Evolutionary conservation across 257 asterid genomes (phyloP).

Genomic region (Linaria vulgaris): DNA sequence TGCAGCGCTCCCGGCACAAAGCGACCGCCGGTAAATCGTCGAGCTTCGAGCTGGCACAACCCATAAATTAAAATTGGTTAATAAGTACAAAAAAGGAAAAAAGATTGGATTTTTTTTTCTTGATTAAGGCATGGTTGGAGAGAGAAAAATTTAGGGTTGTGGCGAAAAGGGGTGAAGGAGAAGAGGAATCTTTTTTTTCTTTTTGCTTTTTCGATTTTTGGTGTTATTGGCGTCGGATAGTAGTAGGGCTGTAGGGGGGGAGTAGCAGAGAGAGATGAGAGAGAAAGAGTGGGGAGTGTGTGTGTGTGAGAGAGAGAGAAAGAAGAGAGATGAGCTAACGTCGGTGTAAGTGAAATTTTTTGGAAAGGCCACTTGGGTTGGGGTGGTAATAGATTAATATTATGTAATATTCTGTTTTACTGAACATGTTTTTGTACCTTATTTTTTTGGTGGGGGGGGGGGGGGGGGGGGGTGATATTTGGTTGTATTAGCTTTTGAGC

Average conservation of each 20-base stretch:
- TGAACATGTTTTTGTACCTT: not conserved
- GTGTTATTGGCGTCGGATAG: conserved; percentile 31
- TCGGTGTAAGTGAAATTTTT: conserved; percentile 14
- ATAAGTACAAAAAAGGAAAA: too few species aligned
- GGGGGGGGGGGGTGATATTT: too few species aligned
- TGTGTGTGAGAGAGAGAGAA: conserved; percentile 22
- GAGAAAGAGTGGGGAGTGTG: conserved; percentile 14
- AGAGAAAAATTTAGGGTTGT: conserved; percentile 33
- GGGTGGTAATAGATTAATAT: not conserved
- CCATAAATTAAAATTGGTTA: conserved; percentile 47
- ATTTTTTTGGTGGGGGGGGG: too few species aligned
- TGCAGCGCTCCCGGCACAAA: conserved; percentile 83
- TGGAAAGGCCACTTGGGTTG: too few species aligned
- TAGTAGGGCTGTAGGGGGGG: conserved; percentile 49
- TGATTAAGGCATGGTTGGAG: conserved; percentile 33
- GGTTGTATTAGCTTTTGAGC: too few species aligned
- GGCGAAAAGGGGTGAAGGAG: conserved; percentile 29
- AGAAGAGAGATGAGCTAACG: conserved; percentile 15
- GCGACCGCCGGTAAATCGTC: conserved; percentile 87
- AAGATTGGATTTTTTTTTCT: too few species aligned
- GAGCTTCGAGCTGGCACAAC: conserved; percentile 79
- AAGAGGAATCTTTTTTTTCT: conserved; percentile 36
- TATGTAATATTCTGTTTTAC: not conserved
- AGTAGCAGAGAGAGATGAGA: conserved; percentile 24
- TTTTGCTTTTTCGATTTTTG: conserved; percentile 8